Conservation (phyloP, 306 rosid genomes). For the Casuarina cunninghamiana region DNA sequence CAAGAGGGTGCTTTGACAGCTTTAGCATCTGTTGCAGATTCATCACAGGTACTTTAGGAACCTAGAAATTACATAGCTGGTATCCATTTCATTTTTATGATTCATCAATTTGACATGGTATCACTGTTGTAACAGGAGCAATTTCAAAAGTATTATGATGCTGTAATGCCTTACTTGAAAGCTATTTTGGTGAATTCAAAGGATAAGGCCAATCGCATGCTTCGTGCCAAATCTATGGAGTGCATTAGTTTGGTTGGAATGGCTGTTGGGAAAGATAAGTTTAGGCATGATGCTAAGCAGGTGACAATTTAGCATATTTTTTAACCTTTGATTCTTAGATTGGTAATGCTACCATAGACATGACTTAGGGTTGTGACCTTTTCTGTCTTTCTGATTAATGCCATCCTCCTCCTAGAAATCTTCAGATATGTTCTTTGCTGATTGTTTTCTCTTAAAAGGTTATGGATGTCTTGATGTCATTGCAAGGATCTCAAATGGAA, state of each 20-base stretch:
- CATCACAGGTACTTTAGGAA: conserved; percentile 61
- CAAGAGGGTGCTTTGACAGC: conserved; percentile 79
- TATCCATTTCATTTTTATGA: conserved; percentile 1
- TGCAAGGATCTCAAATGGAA: conserved; percentile 91
- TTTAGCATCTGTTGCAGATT: conserved; percentile 77
- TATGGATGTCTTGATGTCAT: conserved; percentile 91
- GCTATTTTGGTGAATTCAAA: conserved; percentile 88
- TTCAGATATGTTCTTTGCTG: not conserved
- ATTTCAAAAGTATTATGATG: conserved; percentile 80
- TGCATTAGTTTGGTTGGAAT: conserved; percentile 99
- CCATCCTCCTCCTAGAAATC: not conserved
- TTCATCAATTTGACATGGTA: conserved; percentile 6
- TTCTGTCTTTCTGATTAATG: not conserved
- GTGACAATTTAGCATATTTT: conserved; percentile 30
- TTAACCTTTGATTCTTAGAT: not conserved
- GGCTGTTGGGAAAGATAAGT: conserved; percentile 99
- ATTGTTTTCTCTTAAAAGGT: conserved; percentile 48
- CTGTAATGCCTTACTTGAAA: conserved; percentile 93
- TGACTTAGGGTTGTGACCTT: not conserved
- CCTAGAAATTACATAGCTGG: not conserved
- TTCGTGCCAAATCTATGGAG: conserved; percentile 99
- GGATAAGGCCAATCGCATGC: conserved; percentile 92
- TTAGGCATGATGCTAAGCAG: conserved; percentile 97
- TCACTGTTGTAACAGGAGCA: conserved; percentile 50
- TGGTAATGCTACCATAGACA: not conserved